Percentiles rank a stretch among this genome's conserved stretches.
These are phyloP conservation scores for Neonectria sp. DNA, from an alignment of 2,329 filamentous ascomycete species.

Conservation along the genomic window DNA sequence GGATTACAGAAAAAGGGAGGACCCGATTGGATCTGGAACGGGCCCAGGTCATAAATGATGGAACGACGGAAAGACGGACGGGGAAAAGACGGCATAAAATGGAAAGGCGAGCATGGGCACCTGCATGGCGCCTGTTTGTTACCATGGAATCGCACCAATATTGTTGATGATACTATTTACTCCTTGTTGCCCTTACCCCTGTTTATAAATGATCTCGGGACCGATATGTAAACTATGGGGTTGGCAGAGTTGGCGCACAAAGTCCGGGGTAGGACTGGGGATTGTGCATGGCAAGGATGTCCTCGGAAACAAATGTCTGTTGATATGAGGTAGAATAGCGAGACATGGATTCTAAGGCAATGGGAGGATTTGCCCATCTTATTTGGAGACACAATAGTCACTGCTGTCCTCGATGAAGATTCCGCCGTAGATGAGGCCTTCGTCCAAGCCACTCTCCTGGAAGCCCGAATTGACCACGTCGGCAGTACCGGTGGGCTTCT, in stretches of 20 bases:
- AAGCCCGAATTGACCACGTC: slow-evolving; percentile 65
- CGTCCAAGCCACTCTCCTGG: slow-evolving; percentile 64
- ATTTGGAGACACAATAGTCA: slow-evolving; percentile 52
- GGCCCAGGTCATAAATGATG: slow-evolving; percentile 34
- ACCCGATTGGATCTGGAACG: slow-evolving; percentile 35
- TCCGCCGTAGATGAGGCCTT: slow-evolving; percentile 67
- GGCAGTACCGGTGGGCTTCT: slow-evolving; percentile 68
- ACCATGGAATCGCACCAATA: slow-evolving; percentile 12
- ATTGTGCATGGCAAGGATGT: background rate
- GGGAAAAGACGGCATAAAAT: slow-evolving; percentile 35
- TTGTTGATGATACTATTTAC: slow-evolving; percentile 1
- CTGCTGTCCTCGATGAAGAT: slow-evolving; percentile 68
- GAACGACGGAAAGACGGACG: slow-evolving; percentile 34
- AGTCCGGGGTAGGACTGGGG: background rate
- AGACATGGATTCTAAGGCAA: background rate
- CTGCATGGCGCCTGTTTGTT: slow-evolving; percentile 34
- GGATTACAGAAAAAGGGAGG: slow-evolving; percentile 38
- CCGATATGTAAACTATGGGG: background rate
- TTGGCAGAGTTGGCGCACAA: background rate
- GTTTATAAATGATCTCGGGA: background rate
- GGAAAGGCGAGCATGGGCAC: slow-evolving; percentile 33
- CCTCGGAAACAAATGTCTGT: background rate
- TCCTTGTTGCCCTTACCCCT: background rate
- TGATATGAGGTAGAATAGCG: background rate
- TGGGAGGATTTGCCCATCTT: background rate